Conservation (phyloP, 495 filamentous ascomycete species). For the Neurospora sp. region DNA sequence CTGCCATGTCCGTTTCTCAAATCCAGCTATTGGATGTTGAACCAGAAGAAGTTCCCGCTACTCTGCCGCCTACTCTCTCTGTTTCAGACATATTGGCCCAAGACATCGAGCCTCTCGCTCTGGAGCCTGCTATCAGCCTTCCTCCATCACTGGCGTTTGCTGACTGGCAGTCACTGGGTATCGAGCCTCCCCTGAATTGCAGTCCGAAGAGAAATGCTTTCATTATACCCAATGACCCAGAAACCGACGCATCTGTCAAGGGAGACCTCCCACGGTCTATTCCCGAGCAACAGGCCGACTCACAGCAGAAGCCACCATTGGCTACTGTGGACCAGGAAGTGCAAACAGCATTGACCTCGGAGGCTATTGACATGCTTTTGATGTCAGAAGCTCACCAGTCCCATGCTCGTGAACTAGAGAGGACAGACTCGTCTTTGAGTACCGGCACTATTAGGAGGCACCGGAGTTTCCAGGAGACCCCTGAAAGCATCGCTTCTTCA, state of each 20-base stretch:
- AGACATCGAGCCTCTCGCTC: slow-evolving; percentile 7
- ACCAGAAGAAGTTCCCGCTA: slow-evolving; percentile 4
- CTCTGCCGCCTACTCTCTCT: neutral
- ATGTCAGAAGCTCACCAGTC: slow-evolving; percentile 28
- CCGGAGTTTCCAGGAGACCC: slow-evolving; percentile 27
- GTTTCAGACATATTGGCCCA: neutral
- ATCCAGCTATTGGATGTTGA: slow-evolving; percentile 11
- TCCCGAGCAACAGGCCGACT: slow-evolving; percentile 26
- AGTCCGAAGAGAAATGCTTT: slow-evolving; percentile 39
- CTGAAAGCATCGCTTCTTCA: slow-evolving; percentile 26
- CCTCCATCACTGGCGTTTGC: slow-evolving; percentile 34
- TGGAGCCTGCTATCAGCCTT: neutral
- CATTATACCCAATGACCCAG: slow-evolving; percentile 35
- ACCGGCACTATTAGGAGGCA: slow-evolving; percentile 24
- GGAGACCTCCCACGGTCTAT: slow-evolving; percentile 18
- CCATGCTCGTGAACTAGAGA: slow-evolving; percentile 16
- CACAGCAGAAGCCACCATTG: slow-evolving; percentile 22
- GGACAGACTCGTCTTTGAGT: slow-evolving; percentile 14
- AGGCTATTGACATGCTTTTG: slow-evolving; percentile 59
- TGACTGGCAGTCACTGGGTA: slow-evolving; percentile 36
- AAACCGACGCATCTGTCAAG: slow-evolving; percentile 1
- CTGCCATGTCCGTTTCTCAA: slow-evolving; percentile 13
- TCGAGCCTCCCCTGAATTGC: slow-evolving; percentile 37
- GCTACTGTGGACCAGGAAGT: slow-evolving; percentile 54
- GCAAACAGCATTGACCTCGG: slow-evolving; percentile 65